Evolutionary conservation across 177 flowering plant genomes (phyloP), one percentile per base, ranked within the genome.

Genomic region (Vitis hybrid): DNA sequence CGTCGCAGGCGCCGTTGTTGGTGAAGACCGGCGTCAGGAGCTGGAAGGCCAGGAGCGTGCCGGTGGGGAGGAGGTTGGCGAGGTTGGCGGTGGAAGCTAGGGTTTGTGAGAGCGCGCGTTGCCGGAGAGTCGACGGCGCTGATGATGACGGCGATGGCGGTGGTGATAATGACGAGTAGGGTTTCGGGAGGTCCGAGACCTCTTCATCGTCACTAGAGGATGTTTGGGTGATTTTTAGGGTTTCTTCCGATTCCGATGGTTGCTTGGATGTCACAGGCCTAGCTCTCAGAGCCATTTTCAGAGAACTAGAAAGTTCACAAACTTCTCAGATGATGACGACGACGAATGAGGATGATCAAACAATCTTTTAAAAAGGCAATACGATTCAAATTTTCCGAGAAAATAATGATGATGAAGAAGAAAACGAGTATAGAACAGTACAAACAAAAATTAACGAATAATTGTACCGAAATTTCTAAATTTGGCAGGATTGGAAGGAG

Each of bases 61-160:
- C 97, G 14, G 98, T 90, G 0, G 98, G 97, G 32, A 92, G 90
- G 72, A 89, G 92, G 65, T 88, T 92, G 54, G 96, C 94, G 18
- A 94, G 71, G 78, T 90, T 68, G 62, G 97, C 97, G 8, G 94
- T 88, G 78, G 81, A 74, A 18, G 86, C 77, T 15, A 93, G 72
- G 58, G 91, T 81, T 54, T 80, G 88, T 2, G 86, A 66, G 64
- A 90, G 62, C 0, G 89, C 88, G 7, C 81, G 71, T 64, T 80
- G 90, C 0, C 84, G 51, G 11, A 78, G 56, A 15, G 87, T 59
- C 10, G 78, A 57, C 2, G 76, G 70, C 2, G 72, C 45, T 11
- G 66, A 21, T 52, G 66, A 67, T 26, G 26, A 26, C 4, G 26
- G 26, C 26, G 26, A 26, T 26, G 26, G 26, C 52, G 52, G 56